Base-by-base conservation (phyloP, 805 yeast species). In the Dipodascus albidus region DNA sequence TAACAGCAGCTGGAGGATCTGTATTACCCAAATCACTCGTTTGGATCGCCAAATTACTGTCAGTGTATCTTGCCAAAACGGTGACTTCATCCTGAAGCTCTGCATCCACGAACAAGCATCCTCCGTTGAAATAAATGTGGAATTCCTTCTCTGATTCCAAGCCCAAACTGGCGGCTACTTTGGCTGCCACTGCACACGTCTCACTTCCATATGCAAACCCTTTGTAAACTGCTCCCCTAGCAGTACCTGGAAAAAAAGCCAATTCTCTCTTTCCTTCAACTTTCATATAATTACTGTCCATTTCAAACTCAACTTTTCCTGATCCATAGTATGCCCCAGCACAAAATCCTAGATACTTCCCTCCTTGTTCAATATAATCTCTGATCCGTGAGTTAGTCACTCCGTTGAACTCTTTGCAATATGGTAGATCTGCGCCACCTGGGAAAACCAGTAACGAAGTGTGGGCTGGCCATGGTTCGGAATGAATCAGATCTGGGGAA, bases 351-450 rank as follows among this genome's bases (percentile, higher is more conserved):
- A 91, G 67, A 62, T 72, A 88, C 50, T 74, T 71, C 1, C 99
- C 99, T 31, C 98, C 98, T 52, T 74, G 73, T 27, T 80, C 72
- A 1, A 88, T 87, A 59, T 75, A 88, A 50, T 79, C 79, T 23
- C 70, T 67, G 57, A 88, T 86, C 42, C 74, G 71, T 8, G 69
- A 61, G 61, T 83, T 86, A 0, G 89, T 87, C 1, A 67, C 69
- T 1, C 95, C 91, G 62, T 84, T 82, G 57, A 95, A 75, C 2
- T 76, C 78, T 52, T 74, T 72, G 58, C 96, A 87, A 59, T 83
- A 80, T 0, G 97, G 97, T 51, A 88, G 70, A 65, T 93, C 99
- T 0, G 98, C 97, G 4, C 99, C 99, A 2, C 99, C 99, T 0
- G 99, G 99, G 23, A 93, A 67, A 1, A 89, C 96, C 48, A 93